These are phyloP conservation scores for Pseudogymnoascus verrucosus DNA, from an alignment of 2,329 filamentous ascomycete species.

Conservation along the genomic window DNA sequence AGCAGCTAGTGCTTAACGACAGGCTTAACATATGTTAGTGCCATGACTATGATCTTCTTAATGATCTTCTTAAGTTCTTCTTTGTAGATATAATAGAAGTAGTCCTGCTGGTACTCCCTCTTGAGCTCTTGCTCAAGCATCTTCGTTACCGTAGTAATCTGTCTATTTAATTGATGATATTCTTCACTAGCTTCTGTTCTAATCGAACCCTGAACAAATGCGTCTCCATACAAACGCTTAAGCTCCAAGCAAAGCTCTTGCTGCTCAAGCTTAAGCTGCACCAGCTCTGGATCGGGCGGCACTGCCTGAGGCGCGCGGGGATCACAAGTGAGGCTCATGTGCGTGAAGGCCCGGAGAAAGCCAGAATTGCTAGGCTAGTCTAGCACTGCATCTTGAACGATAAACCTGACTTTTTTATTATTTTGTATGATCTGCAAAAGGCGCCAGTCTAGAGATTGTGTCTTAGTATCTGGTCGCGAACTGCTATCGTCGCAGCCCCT, in stretches of 20 bases:
- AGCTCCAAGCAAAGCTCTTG: not conserved
- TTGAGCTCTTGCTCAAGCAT: no score
- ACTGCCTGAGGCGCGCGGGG: conserved; percentile 8
- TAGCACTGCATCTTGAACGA: conserved; percentile 16
- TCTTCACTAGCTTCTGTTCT: no score
- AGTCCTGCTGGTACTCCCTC: no score
- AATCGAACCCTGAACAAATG: not conserved
- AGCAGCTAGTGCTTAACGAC: no score
- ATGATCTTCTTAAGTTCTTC: no score
- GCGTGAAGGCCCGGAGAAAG: conserved; percentile 15
- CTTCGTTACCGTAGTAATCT: no score
- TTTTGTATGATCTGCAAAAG: conserved; percentile 11
- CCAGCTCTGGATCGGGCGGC: conserved; percentile 11
- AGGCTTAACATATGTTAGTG: no score
- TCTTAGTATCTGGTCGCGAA: conserved; percentile 13
- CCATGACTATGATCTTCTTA: no score
- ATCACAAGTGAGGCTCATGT: conserved; percentile 16
- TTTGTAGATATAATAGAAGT: no score
- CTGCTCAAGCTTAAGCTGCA: conserved; percentile 12
- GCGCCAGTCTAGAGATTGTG: conserved; percentile 14
- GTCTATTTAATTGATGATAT: no score
- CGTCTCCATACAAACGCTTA: not conserved
- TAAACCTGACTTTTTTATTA: conserved; percentile 19
- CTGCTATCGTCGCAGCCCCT: conserved; percentile 11
- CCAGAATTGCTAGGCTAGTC: conserved; percentile 12